phyloP scores from a whole-genome alignment of 2,329 filamentous ascomycete genomes.

The Colletotrichum kahawae region DNA sequence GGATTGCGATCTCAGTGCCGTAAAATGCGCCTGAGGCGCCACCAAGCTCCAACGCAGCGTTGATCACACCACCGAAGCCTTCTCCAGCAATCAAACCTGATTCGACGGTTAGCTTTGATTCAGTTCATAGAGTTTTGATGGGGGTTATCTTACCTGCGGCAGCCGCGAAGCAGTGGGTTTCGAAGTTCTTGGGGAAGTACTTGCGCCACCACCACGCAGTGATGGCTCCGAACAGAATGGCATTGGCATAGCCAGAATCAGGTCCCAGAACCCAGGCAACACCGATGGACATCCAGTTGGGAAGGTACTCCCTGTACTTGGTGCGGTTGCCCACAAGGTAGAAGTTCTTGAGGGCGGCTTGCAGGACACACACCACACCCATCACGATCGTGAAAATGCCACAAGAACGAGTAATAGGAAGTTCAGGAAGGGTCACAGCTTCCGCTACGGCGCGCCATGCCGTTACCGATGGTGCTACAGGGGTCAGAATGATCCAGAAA shows the following conservation, averaged over 20 bases:
- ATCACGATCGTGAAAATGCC: conserved; percentile 63
- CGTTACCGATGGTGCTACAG: conserved; percentile 35
- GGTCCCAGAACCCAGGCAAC: conserved; percentile 64
- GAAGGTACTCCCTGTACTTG: conserved; percentile 62
- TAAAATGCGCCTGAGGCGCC: conserved; percentile 21
- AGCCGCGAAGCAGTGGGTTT: conserved; percentile 62
- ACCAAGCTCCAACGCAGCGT: conserved; percentile 50
- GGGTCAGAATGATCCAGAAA: neutral
- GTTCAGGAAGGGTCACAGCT: conserved; percentile 60
- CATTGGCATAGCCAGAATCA: conserved; percentile 59
- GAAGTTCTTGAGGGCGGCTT: conserved; percentile 60
- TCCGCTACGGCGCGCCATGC: conserved; percentile 71
- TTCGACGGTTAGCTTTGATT: rapidly evolving
- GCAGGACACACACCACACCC: conserved; percentile 51
- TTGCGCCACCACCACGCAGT: conserved; percentile 60
- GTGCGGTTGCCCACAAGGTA: conserved; percentile 55
- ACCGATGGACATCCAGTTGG: conserved; percentile 67
- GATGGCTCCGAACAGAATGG: conserved; percentile 61
- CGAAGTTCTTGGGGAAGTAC: conserved; percentile 53
- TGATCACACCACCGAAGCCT: conserved; percentile 66
- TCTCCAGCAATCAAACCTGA: conserved; percentile 63
- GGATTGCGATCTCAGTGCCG: conserved; percentile 19
- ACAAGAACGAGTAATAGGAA: conserved; percentile 60
- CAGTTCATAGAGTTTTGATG: rapidly evolving
- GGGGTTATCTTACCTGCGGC: conserved; percentile 49